These are phyloP conservation scores for Eremothecium sinecaudum DNA, from an alignment of 1,139 yeast species.

Conservation along the genomic window DNA sequence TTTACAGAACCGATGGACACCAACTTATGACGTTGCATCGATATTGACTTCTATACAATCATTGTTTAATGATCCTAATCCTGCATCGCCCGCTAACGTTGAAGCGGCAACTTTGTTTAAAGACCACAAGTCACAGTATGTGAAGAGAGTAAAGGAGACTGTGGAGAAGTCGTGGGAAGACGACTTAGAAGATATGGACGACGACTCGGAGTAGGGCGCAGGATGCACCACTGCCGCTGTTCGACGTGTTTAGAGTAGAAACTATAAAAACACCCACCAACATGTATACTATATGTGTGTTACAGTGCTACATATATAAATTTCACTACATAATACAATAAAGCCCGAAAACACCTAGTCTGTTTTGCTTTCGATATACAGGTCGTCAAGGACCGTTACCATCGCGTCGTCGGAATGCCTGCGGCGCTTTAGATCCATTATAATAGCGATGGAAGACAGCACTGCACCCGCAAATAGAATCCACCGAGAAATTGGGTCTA, in stretches of 20 bases:
- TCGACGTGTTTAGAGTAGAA: too few relatives aligned
- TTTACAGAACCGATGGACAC: conserved; percentile 95
- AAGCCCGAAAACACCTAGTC: too few relatives aligned
- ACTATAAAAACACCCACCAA: too few relatives aligned
- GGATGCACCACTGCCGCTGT: too few relatives aligned
- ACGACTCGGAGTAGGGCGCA: conserved; percentile 39
- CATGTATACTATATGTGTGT: too few relatives aligned
- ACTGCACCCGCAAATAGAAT: not conserved
- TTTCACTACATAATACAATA: too few relatives aligned
- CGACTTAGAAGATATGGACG: conserved; percentile 60
- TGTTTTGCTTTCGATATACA: too few relatives aligned
- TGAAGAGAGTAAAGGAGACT: conserved; percentile 84
- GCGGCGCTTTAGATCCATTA: not conserved
- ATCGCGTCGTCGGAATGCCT: not conserved
- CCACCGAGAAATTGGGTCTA: conserved; percentile 2
- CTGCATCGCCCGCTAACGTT: conserved; percentile 93
- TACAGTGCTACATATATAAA: too few relatives aligned
- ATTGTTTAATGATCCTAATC: conserved; percentile 89
- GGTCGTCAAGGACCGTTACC: too few relatives aligned
- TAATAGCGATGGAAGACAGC: not conserved
- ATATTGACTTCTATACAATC: conserved; percentile 79
- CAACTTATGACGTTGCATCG: conserved; percentile 97
- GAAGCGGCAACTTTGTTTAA: conserved; percentile 95
- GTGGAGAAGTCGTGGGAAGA: conserved; percentile 90
- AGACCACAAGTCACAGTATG: conserved; percentile 89